Evolutionary conservation across 169 alveolate genomes (phyloP), one percentile per base, ranked within the genome.

Genomic region (Cyclospora cayetanensis): DNA sequence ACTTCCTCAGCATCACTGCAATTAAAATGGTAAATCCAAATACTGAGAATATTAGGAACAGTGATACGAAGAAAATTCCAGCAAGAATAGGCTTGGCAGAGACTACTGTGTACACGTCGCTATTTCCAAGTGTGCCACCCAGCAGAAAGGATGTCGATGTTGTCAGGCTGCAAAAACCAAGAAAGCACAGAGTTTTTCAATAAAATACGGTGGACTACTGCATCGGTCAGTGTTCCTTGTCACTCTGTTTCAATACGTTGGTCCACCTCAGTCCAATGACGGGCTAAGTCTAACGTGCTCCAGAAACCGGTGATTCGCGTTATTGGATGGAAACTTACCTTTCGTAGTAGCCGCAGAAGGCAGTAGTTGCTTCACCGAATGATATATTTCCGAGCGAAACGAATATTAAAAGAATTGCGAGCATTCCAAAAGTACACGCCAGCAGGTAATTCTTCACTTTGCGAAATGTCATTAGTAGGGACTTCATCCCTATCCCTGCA

Each of bases 71-170:
- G 50, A 31, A 84, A 2, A 84, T 50, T 12, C 82, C 79, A 3
- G 91, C 80, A 42, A 84, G 50, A 46, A 41, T 42, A 22, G 79
- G 65, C 15, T 55, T 37, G 66, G 39, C 63, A 22, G 60, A 66
- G 31, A 68, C 82, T 31, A 84, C 29, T 15, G 41, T 31, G 91
- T 84, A 84, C 5, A 84, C 91, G 42, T 55, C 68, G 82, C 25
- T 63, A 68, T 84, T 84, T 15, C 91, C 91, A 20, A 65, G 55
- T 4, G 77, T 65, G 39, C 91, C 91, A 22, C 91, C 91, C 52
- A 84, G 82, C 29, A 84, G 70, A 29, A 63, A 84, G 0, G 91
- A 60, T 65, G 91, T 82, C 50, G 91, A 84, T 5, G 91, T 34
- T 27, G 65, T 63, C 27, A 84, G 39, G 91, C 91, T 84, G 91